Evolutionary conservation across 495 filamentous ascomycete genomes (phyloP).

Genomic region (Aspergillus coremiiformis): DNA sequence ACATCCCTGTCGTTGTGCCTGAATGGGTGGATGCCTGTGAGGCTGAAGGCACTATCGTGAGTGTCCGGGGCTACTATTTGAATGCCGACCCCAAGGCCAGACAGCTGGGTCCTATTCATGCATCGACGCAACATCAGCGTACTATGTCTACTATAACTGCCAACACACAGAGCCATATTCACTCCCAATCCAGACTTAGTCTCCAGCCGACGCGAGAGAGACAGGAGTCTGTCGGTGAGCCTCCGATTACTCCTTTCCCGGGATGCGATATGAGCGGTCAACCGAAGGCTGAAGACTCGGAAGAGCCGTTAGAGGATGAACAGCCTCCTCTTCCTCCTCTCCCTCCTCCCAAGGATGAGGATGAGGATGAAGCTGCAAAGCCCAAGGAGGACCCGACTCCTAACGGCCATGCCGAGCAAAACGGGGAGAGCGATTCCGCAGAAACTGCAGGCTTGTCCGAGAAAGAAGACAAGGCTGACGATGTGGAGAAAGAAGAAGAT

Average conservation of each 20-base stretch:
- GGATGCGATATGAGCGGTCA: constrained; percentile 29
- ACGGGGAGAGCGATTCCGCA: constrained; percentile 12
- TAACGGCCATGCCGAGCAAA: constrained; percentile 13
- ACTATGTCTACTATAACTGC: constrained; percentile 26
- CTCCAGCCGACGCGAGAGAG: constrained; percentile 6
- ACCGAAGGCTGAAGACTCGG: constrained; percentile 23
- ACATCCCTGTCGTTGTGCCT: constrained; percentile 94
- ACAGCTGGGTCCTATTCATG: constrained; percentile 45
- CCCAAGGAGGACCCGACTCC: constrained; percentile 9
- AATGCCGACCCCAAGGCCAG: constrained; percentile 70
- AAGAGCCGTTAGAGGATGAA: constrained; percentile 25
- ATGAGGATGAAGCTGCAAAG: constrained; percentile 13
- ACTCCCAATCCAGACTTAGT: constrained; percentile 22
- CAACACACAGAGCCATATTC: constrained; percentile 6
- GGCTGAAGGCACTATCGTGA: constrained; percentile 83
- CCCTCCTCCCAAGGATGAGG: constrained; percentile 37
- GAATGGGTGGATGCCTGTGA: constrained; percentile 97
- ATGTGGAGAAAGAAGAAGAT: constrained; percentile 9
- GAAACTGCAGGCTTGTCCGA: not conserved
- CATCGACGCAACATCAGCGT: constrained; percentile 34
- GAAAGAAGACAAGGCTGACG: constrained; percentile 6
- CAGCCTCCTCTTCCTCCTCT: constrained; percentile 20
- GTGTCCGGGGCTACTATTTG: constrained; percentile 91
- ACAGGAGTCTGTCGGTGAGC: constrained; percentile 23
- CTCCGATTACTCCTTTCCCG: constrained; percentile 40